These are phyloP conservation scores for Biancaea sappan DNA, from an alignment of 306 rosid genomes.

Conservation along the genomic window DNA sequence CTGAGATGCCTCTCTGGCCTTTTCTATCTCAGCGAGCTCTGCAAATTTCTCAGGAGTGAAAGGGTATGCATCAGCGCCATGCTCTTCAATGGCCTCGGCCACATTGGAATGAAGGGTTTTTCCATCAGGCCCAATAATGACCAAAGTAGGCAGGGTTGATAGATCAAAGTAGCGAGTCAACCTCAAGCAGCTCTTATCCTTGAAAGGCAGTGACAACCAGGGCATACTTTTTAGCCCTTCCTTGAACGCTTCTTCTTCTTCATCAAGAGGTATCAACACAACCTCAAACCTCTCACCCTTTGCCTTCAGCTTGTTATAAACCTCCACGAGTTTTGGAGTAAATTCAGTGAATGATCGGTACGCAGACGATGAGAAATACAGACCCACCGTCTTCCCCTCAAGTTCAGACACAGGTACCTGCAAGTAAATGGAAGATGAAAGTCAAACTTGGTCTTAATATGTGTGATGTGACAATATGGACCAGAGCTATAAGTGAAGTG, in stretches of 20 bases:
- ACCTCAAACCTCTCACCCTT: conserved; percentile 64
- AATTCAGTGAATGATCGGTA: conserved; percentile 38
- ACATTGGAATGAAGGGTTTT: conserved; percentile 59
- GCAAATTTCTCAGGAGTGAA: conserved; percentile 67
- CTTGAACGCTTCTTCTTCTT: conserved; percentile 53
- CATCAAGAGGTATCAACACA: conserved; percentile 57
- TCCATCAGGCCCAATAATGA: conserved; percentile 73
- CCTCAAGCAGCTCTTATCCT: conserved; percentile 52
- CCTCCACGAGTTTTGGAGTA: conserved; percentile 51
- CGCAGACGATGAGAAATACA: conserved; percentile 51
- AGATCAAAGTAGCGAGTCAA: conserved; percentile 57
- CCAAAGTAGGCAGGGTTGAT: conserved; percentile 58
- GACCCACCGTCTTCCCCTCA: conserved; percentile 68
- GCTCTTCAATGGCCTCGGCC: conserved; percentile 56
- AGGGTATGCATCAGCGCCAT: conserved; percentile 67
- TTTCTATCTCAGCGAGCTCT: conserved; percentile 56
- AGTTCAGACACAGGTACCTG: conserved; percentile 67
- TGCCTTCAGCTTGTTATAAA: conserved; percentile 60
- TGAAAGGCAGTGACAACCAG: conserved; percentile 67
- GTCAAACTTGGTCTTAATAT: conserved; percentile 14
- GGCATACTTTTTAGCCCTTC: conserved; percentile 45
- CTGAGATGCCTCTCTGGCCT: conserved; percentile 63
- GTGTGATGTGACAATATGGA: not conserved
- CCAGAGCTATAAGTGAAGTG: too few species aligned
- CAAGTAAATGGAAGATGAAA: conserved; percentile 17